phyloP scores from a whole-genome alignment of 2,329 filamentous ascomycete species.

The Penicillium sclerotiorum region DNA sequence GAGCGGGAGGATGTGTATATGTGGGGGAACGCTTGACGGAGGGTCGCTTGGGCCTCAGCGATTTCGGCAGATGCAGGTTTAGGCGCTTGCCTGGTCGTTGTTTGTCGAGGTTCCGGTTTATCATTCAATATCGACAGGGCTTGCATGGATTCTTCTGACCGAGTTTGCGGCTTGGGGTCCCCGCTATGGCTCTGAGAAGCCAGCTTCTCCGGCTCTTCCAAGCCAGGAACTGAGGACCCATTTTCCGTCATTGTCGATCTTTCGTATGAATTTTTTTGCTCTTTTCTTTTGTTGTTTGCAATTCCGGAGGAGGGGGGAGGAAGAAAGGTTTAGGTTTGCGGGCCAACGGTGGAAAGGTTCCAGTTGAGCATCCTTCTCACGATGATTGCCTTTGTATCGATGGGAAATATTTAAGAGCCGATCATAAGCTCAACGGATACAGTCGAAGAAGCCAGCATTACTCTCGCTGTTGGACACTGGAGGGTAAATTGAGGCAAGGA shows the following conservation, averaged over 20 bases:
- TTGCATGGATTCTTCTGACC: conserved; percentile 26
- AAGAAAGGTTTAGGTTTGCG: conserved; percentile 15
- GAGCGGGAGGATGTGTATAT: conserved; percentile 39
- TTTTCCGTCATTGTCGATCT: conserved; percentile 37
- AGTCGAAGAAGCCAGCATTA: conserved; percentile 37
- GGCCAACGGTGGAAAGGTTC: conserved; percentile 26
- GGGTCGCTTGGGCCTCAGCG: conserved; percentile 32
- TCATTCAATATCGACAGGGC: conserved; percentile 24
- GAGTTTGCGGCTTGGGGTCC: conserved; percentile 23
- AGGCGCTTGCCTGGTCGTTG: conserved; percentile 28
- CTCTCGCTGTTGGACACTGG: conserved; percentile 24
- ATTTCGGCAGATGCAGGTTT: conserved; percentile 31
- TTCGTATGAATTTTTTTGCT: too few species aligned
- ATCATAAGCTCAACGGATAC: conserved; percentile 25
- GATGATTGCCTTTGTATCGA: not conserved
- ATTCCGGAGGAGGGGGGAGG: not conserved
- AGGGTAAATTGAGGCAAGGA: conserved; percentile 19
- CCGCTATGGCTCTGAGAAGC: conserved; percentile 26
- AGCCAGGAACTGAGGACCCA: conserved; percentile 31
- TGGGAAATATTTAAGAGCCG: conserved; percentile 16
- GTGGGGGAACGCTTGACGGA: conserved; percentile 37
- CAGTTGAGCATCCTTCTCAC: conserved; percentile 33
- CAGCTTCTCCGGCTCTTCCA: conserved; percentile 33
- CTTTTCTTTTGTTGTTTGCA: conserved; percentile 5
- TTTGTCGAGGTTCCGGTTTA: conserved; percentile 20